Evolutionary conservation across 805 yeast genomes (phyloP).

Genomic region (Lipomyces mesembrius): DNA sequence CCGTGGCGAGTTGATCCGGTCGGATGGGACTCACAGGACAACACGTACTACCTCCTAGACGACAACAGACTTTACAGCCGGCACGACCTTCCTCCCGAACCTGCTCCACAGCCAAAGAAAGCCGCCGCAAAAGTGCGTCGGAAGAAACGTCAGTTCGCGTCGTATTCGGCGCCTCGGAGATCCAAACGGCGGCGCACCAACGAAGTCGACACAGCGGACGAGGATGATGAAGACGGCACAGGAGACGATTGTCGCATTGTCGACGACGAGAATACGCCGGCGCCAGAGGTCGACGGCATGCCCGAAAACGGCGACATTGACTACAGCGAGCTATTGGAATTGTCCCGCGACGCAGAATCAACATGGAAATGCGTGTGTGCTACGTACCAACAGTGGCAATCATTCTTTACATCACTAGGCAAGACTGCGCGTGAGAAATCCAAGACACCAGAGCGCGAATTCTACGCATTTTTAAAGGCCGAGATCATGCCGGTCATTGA

Average conservation of each 20-base stretch:
- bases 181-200: constrained; percentile 26
- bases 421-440: constrained; percentile 30
- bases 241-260: not conserved
- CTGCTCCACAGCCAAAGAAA: constrained; percentile 23
- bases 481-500: constrained; percentile 44
- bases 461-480: constrained; percentile 35
- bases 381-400: constrained; percentile 42
- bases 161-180: constrained; percentile 24
- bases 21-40: constrained; percentile 42
- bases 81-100: constrained; percentile 17
- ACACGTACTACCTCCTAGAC: constrained; percentile 45
- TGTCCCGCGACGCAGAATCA: constrained; percentile 35
- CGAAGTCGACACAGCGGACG: constrained; percentile 30
- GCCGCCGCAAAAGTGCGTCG: constrained; percentile 12
- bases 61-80: constrained; percentile 45
- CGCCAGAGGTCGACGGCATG: constrained; percentile 12
- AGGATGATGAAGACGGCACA: constrained; percentile 24
- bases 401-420: constrained; percentile 33
- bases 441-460: constrained; percentile 33
- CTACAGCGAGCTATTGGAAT: constrained; percentile 19
- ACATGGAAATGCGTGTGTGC: constrained; percentile 46
- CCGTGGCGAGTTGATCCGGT: constrained; percentile 43
- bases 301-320: constrained; percentile 7
- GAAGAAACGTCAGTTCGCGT: constrained; percentile 24
- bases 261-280: constrained; percentile 9